Conservation (phyloP, 2,329 filamentous ascomycete species). For the Niveomyces coronatus region DNA sequence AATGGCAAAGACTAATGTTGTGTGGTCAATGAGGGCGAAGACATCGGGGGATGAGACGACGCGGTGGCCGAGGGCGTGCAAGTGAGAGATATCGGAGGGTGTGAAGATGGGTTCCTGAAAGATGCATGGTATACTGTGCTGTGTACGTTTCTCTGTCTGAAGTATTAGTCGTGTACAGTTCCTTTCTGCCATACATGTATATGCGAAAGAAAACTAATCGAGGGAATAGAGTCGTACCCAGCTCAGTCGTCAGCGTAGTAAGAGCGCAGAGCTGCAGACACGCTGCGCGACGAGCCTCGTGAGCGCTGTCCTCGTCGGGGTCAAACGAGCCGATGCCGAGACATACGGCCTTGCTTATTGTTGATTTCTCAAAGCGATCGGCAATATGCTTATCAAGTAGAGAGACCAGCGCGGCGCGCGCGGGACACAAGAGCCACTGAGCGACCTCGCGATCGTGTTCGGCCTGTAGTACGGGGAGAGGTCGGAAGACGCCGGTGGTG, state of each 20-base stretch:
- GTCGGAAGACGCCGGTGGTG: constrained; percentile 11
- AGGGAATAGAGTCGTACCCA: constrained; percentile 26
- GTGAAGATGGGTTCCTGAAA: constrained; percentile 48
- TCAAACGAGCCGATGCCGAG: constrained; percentile 47
- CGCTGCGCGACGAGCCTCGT: constrained; percentile 34
- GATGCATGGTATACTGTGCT: constrained; percentile 28
- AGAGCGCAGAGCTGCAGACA: constrained; percentile 46
- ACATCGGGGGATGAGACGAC: constrained; percentile 42
- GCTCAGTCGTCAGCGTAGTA: constrained; percentile 31
- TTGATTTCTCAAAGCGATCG: constrained; percentile 11
- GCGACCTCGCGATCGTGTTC: constrained; percentile 19
- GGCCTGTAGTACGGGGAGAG: constrained; percentile 18
- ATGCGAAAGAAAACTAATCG: background rate
- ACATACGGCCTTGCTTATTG: constrained; percentile 36
- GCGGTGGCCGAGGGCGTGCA: constrained; percentile 42
- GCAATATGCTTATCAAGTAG: constrained; percentile 22
- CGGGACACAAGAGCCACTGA: constrained; percentile 19
- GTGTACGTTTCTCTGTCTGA: background rate
- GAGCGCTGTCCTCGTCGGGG: constrained; percentile 34
- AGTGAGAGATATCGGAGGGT: constrained; percentile 37
- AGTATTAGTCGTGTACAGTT: background rate
- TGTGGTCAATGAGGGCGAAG: constrained; percentile 36
- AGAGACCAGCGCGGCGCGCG: constrained; percentile 22
- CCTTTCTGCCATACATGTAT: constrained; percentile 1
- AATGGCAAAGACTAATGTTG: constrained; percentile 50